Base-by-base conservation (phyloP, 208 protist species). In the Acanthamoeba quina region DNA sequence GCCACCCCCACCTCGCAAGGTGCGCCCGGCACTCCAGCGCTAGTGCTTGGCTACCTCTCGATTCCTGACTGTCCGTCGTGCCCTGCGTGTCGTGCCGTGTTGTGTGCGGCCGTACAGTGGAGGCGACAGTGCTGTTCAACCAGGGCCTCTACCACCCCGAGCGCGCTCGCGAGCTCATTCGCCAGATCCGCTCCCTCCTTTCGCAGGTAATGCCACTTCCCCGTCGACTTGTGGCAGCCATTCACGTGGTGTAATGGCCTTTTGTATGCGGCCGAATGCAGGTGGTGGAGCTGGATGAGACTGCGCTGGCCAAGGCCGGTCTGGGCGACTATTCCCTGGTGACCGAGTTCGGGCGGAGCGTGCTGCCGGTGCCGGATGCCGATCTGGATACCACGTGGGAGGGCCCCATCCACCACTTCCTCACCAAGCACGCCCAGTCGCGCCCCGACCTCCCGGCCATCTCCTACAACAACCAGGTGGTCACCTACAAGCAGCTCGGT, bases 361-460 rank as follows among this genome's bases (percentile, higher is more conserved):
- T 97, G 34, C 34, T 96, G 37, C 96, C 95, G n/a, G 62, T 95
- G 31, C 96, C 96, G 24, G 89, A 85, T 41, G 41, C 78, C 19
- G 37, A 93, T 2, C 80, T 97, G 17, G 95, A 97, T 83, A 66
- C 49, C 17, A 62, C 92, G 47, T 97, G 90, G 68, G 41, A 58
- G 44, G 96, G 96, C 26, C 47, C 96, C 41, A 94, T 97, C 19
- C 94, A 96, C 66, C 70, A 74, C 56, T 47, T 92, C 44, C 95
- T 96, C 72, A 47, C 68, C 47, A 96, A 95, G 66, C 94, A 96
- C 66, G 95, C 95, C 10, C 37, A 41, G 17, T 26, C 15, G 66
- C 34, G 47, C 74, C 90, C 60, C 58, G 60, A 60, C 21, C 58
- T 47, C 5, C 66, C 95, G 34, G 94, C 60, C 6, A 94, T 76